Percentiles rank a stretch among this genome's conserved stretches.
These are phyloP conservation scores for Tetrapyrgos nigripes DNA, from an alignment of 1,284 basidiomycete species.

Conservation along the genomic window DNA sequence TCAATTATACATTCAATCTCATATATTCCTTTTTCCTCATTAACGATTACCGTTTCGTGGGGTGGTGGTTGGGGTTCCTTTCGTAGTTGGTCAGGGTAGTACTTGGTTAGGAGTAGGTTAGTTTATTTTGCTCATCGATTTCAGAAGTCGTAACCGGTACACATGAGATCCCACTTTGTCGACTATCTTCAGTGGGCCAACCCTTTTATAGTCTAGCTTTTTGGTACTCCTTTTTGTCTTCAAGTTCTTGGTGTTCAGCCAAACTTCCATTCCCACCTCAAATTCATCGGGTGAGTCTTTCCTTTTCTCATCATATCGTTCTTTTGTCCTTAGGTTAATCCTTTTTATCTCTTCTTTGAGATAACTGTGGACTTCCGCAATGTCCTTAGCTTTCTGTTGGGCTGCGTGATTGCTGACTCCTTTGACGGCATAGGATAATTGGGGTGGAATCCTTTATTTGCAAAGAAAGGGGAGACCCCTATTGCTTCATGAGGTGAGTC, in stretches of 20 bases:
- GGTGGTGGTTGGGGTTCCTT: too few species aligned
- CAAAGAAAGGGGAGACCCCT: constrained; percentile 6
- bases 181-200: not conserved
- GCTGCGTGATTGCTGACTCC: not conserved
- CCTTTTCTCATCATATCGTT: not conserved
- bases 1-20: too few species aligned
- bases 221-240: not conserved
- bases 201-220: constrained; percentile 1
- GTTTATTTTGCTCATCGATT: too few species aligned
- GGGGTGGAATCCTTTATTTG: constrained; percentile 13
- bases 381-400: not conserved
- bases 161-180: not conserved
- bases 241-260: not conserved
- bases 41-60: too few species aligned
- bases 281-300: not conserved
- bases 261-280: not conserved
- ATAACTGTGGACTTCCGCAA: not conserved
- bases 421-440: not conserved
- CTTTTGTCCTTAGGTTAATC: not conserved
- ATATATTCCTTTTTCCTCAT: too few species aligned
- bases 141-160: not conserved
- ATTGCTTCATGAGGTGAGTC: not conserved
- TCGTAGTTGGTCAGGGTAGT: too few species aligned
- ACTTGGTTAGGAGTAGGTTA: too few species aligned
- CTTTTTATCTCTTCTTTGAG: not conserved